Base-by-base conservation (phyloP, 2,329 filamentous ascomycete species). In the Alternaria novae-zelandiae region DNA sequence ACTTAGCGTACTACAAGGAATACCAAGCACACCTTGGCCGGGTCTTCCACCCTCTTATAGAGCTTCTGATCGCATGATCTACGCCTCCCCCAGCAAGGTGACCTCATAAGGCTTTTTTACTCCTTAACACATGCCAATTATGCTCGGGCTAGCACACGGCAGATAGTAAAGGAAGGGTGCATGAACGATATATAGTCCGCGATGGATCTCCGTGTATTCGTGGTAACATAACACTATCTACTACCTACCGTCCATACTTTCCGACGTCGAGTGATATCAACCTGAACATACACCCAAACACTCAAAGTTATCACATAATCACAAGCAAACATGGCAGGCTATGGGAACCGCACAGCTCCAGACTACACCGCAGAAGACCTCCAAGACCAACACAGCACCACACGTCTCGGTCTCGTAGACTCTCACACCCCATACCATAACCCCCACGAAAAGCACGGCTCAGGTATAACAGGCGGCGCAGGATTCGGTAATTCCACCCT, bases 321-420 rank as follows among this genome's bases (percentile, higher is more conserved):
- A 17, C 13, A 51, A 55, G 21, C 49, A 26, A 70, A 28, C 56
- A 78, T 78, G 77, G 70, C 73, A 69, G 76, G 76, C 65, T 81
- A 76, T 69, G 79, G 76, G 41, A 80, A 81, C 73, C 75, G 74
- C 58, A 78, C 68, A 50, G 70, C 72, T 15, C 53, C 61, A 10
- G 63, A 72, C 54, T 70, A 66, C 59, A 61, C 57, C 56, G 59
- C 68, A 32, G 62, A 66, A 9, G 50, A 66, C 59, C 60, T 72
- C 7, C 21, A 63, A 32, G 41, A 69, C 28, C 28, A 78, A 23
- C 70, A 79, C 69, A 57, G 36, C 20, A 67, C 30, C 61, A 79
- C 78, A 2, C 74, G 74, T 12, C 75, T 79, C 57, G 70, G 62
- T 54, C 68, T 71, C 8, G 61, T 59, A 28, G 64, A 76, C 51